Conservation (phyloP, 2,329 filamentous ascomycete species). For the Tolypocladium tropicale region DNA sequence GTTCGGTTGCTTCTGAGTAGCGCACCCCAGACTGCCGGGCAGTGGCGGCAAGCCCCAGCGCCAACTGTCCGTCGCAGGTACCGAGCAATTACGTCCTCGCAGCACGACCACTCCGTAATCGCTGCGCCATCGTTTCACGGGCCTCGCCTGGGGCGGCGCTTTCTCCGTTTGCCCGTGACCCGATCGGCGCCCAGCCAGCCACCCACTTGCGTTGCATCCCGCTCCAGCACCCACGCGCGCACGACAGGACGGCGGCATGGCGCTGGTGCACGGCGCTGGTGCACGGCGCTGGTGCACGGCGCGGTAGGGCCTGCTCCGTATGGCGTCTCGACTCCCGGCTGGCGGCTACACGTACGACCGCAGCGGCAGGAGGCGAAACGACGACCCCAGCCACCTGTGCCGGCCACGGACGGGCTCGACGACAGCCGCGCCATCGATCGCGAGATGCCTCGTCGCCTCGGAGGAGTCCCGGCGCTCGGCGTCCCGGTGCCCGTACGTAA, state of each 20-base stretch:
- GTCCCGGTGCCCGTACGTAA: slow-evolving; percentile 3
- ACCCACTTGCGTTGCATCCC: not conserved
- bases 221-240: not conserved
- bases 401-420: not conserved
- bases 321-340: not conserved
- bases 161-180: not conserved
- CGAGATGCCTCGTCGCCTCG: not conserved
- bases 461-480: not conserved
- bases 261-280: not conserved
- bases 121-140: not conserved
- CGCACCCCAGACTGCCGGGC: too few species aligned
- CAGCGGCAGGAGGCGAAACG: not conserved
- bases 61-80: too few species aligned
- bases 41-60: not conserved
- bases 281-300: not conserved
- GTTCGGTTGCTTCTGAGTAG: too few species aligned
- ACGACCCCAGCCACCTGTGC: not conserved
- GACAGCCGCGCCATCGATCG: not conserved
- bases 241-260: not conserved
- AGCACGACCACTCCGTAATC: too few species aligned
- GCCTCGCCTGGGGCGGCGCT: not conserved
- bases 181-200: not conserved
- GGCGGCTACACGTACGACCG: not conserved
- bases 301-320: too few species aligned
- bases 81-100: too few species aligned